A percentile compares a stretch with the other conserved stretches of the same genome.
These are phyloP conservation scores for Nowakowskiella sp. DNA, from an alignment of 192 early-diverging fungal species.

Conservation along the genomic window DNA sequence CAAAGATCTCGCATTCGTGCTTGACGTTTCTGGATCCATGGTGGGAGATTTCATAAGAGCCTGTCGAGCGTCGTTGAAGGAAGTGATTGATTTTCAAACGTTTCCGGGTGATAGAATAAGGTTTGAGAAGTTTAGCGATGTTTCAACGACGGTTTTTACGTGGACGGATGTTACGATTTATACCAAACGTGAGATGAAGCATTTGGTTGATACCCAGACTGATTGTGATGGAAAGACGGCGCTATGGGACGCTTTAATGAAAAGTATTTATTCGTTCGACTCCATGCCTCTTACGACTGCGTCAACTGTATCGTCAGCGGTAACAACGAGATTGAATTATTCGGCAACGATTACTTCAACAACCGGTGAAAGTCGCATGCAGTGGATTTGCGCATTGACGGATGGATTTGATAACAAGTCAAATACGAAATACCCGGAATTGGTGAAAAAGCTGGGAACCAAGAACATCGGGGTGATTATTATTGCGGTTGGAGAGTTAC, in stretches of 20 bases:
- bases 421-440: not conserved
- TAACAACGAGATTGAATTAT: too few relatives aligned
- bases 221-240: not conserved
- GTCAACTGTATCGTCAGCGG: too few relatives aligned
- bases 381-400: not conserved
- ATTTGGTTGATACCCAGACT: not conserved
- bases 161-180: not conserved
- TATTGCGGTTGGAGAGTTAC: not conserved
- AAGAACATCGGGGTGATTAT: not conserved
- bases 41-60: not conserved
- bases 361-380: not conserved
- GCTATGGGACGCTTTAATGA: not conserved
- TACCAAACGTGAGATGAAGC: not conserved
- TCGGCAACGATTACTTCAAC: too few relatives aligned
- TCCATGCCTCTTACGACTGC: too few relatives aligned
- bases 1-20: not conserved
- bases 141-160: not conserved
- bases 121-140: not conserved
- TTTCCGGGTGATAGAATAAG: not conserved
- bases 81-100: not conserved
- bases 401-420: not conserved
- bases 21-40: not conserved
- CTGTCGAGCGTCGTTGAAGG: not conserved
- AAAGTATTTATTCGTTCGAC: too few relatives aligned
- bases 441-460: not conserved